phyloP scores from a whole-genome alignment of 768 basidiomycete genomes.

The Phallus indusiatus region DNA sequence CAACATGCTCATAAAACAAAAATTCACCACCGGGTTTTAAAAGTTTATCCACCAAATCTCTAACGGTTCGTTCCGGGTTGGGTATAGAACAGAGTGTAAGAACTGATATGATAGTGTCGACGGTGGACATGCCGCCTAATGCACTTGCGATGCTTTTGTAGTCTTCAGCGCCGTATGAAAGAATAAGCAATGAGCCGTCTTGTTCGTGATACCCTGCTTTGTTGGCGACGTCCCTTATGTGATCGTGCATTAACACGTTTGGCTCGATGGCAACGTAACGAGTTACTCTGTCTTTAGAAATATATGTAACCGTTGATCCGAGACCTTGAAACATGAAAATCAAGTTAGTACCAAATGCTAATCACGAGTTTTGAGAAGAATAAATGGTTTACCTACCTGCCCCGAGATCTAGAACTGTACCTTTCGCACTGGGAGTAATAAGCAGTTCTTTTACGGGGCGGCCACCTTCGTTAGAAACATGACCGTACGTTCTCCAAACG shows the following conservation, averaged over 20 bases:
- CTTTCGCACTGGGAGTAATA: constrained; percentile 45
- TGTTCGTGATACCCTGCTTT: constrained; percentile 43
- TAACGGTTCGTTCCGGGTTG: constrained; percentile 38
- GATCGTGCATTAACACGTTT: constrained; percentile 51
- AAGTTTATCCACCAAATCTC: constrained; percentile 36
- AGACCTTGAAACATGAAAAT: constrained; percentile 31
- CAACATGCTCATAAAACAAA: constrained; percentile 65
- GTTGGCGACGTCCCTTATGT: constrained; percentile 42
- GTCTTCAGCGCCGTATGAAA: constrained; percentile 61
- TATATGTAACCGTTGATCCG: constrained; percentile 55
- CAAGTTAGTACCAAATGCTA: not conserved
- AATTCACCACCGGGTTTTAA: constrained; percentile 58
- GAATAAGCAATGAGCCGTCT: constrained; percentile 44
- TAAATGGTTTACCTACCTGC: no score
- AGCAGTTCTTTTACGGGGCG: constrained; percentile 34
- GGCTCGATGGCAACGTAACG: constrained; percentile 70
- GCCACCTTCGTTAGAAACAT: constrained; percentile 34
- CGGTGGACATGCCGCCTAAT: constrained; percentile 25
- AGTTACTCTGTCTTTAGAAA: constrained; percentile 43
- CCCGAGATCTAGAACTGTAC: constrained; percentile 58
- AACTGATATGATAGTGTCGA: constrained; percentile 57
- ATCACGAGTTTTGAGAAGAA: no score
- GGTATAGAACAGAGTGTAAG: constrained; percentile 62
- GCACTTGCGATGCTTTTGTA: constrained; percentile 35
- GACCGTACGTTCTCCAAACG: constrained; percentile 45